phyloP scores from a whole-genome alignment of 805 yeast species.

The Zygotorulaspora sp. region DNA sequence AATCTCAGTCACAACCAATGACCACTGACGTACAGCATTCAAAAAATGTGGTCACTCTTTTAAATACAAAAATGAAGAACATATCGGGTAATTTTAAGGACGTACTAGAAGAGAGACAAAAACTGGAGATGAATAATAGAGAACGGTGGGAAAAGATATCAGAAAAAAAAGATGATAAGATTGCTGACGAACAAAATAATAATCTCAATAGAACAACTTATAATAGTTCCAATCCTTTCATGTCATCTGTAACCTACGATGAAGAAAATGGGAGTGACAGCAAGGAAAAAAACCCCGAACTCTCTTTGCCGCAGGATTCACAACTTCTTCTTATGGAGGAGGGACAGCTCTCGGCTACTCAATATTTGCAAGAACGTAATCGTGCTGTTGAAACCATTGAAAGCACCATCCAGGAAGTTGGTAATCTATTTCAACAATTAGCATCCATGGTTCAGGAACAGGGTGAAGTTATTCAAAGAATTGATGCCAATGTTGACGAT shows the following conservation, averaged over 20 bases:
- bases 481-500: slow-evolving; percentile 92
- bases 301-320: slow-evolving; percentile 84
- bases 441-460: slow-evolving; percentile 98
- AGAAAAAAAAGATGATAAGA: slow-evolving; percentile 22
- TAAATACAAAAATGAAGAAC: slow-evolving; percentile 86
- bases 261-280: slow-evolving; percentile 13
- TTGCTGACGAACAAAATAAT: slow-evolving; percentile 3
- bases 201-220: slow-evolving; percentile 18
- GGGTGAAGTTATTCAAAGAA: slow-evolving; percentile 92
- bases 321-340: slow-evolving; percentile 79
- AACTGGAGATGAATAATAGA: slow-evolving; percentile 73
- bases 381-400: slow-evolving; percentile 95
- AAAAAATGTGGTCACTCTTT: slow-evolving; percentile 77
- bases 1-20: slow-evolving; percentile 44
- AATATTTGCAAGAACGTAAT: slow-evolving; percentile 77
- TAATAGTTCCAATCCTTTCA: slow-evolving; percentile 40
- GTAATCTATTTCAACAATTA: slow-evolving; percentile 86
- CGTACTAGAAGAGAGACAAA: slow-evolving; percentile 85
- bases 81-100: slow-evolving; percentile 86
- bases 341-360: slow-evolving; percentile 51
- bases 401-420: slow-evolving; percentile 95
- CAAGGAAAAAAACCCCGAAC: slow-evolving; percentile 30
- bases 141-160: slow-evolving; percentile 81
- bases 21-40: slow-evolving; percentile 67
- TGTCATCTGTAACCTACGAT: slow-evolving; percentile 32